Evolutionary conservation across 1,284 basidiomycete genomes (phyloP).

Genomic region (Cronartium quercuum): DNA sequence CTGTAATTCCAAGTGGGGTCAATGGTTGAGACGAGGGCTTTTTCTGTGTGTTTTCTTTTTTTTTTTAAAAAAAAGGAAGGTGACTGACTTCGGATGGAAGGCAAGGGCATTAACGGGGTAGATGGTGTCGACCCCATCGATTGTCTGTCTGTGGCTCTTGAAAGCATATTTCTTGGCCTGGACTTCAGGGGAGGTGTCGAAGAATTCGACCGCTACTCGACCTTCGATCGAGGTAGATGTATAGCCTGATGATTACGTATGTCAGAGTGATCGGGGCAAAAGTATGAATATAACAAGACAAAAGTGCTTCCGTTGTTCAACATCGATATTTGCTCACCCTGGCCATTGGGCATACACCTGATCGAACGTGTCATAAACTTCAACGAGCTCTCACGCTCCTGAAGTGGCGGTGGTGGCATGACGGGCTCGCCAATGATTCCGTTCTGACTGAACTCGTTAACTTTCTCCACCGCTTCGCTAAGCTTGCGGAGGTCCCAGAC

Average conservation of each 20-base stretch:
- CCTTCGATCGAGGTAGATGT: constrained; percentile 91
- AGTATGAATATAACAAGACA: neutral
- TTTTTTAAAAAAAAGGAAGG: neutral
- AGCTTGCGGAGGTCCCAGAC: constrained; percentile 64
- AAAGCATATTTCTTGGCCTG: constrained; percentile 88
- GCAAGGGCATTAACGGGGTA: constrained; percentile 93
- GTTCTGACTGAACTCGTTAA: neutral
- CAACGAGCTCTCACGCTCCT: constrained; percentile 80
- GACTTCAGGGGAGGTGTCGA: constrained; percentile 72
- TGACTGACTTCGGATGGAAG: constrained; percentile 74
- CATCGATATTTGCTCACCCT: constrained; percentile 58
- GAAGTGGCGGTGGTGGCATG: constrained; percentile 53
- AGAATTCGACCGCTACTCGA: constrained; percentile 93
- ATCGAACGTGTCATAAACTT: constrained; percentile 91
- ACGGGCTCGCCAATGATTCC: constrained; percentile 6
- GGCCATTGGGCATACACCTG: constrained; percentile 83
- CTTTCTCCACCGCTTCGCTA: constrained; percentile 23
- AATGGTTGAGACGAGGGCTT: neutral
- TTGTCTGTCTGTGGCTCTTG: constrained; percentile 87
- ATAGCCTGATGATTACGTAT: constrained; percentile 65
- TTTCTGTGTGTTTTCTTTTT: neutral
- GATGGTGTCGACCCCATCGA: constrained; percentile 91
- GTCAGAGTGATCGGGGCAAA: neutral
- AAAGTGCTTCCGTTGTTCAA: neutral
- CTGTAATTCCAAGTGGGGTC: constrained; percentile 50